Evolutionary conservation across 306 rosid species (phyloP).

Genomic region (Acacia melanoxylon): DNA sequence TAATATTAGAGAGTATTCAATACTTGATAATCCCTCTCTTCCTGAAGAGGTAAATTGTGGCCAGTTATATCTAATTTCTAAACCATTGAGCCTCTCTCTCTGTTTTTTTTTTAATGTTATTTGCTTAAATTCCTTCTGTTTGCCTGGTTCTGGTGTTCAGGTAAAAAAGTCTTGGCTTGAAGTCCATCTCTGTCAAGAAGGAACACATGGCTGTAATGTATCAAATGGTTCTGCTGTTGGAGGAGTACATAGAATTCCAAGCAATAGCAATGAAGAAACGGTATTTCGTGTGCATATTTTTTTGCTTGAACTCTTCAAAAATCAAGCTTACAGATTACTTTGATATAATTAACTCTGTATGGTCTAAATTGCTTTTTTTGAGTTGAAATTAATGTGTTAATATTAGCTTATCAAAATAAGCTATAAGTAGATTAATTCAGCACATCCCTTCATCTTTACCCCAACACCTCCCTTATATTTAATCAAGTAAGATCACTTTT

Average conservation of each 20-base stretch:
- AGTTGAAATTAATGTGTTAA: background rate
- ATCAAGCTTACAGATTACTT: background rate
- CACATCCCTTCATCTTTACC: background rate
- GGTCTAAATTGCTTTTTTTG: background rate
- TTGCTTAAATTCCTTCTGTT: background rate
- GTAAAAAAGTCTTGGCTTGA: slow-evolving; percentile 87
- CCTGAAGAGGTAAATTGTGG: slow-evolving; percentile 56
- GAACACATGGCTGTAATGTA: slow-evolving; percentile 53
- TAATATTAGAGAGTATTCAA: slow-evolving; percentile 78
- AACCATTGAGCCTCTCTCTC: background rate
- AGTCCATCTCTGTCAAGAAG: slow-evolving; percentile 84
- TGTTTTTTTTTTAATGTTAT: background rate
- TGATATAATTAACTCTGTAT: background rate
- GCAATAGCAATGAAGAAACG: slow-evolving; percentile 77
- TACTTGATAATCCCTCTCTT: slow-evolving; percentile 75
- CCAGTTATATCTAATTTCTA: slow-evolving; percentile 16
- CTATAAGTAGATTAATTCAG: background rate
- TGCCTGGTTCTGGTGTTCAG: slow-evolving; percentile 47
- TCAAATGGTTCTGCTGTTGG: slow-evolving; percentile 51
- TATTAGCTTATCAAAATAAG: background rate
- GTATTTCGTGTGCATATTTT: slow-evolving; percentile 44
- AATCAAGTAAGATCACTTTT: background rate
- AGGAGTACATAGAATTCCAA: slow-evolving; percentile 74
- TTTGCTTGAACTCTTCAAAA: slow-evolving; percentile 16
- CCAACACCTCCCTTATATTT: background rate